phyloP scores from a whole-genome alignment of 192 early-diverging fungal species.

The Geosiphon pyriformis region DNA sequence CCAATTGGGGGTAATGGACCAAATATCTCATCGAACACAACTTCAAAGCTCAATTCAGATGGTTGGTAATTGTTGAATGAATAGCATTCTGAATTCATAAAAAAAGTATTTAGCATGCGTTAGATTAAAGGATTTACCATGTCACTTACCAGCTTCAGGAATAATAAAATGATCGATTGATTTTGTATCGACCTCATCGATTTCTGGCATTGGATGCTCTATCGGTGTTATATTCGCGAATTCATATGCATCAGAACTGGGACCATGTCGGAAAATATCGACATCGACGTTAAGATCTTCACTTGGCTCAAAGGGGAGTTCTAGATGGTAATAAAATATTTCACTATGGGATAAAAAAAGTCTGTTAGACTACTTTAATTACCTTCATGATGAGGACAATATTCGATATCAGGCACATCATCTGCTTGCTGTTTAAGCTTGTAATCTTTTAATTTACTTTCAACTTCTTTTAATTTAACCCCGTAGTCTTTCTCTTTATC shows the following conservation, averaged over 20 bases:
- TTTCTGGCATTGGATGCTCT: neutral
- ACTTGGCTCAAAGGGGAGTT: constrained; percentile 7
- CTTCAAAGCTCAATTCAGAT: too few relatives aligned
- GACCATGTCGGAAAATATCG: neutral
- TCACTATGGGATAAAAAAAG: neutral
- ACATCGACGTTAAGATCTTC: constrained; percentile 13
- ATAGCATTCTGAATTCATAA: neutral
- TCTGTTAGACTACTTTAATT: neutral
- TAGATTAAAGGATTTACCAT: neutral
- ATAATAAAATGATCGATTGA: neutral
- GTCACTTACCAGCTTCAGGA: constrained; percentile 1
- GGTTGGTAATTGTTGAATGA: neutral
- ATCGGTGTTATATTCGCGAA: constrained; percentile 10
- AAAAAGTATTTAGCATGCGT: neutral
- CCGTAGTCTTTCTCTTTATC: too few relatives aligned
- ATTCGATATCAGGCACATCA: constrained; percentile 12
- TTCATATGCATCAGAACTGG: neutral
- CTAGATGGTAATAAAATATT: neutral
- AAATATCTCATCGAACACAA: too few relatives aligned
- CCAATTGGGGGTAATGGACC: too few relatives aligned
- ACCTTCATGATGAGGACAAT: constrained; percentile 6
- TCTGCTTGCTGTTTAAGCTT: too few relatives aligned
- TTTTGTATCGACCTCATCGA: neutral
- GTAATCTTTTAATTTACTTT: too few relatives aligned
- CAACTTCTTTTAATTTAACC: too few relatives aligned